Evolutionary conservation across 352 stramenopile species (phyloP).

Genomic region (Phytophthora ramorum): DNA sequence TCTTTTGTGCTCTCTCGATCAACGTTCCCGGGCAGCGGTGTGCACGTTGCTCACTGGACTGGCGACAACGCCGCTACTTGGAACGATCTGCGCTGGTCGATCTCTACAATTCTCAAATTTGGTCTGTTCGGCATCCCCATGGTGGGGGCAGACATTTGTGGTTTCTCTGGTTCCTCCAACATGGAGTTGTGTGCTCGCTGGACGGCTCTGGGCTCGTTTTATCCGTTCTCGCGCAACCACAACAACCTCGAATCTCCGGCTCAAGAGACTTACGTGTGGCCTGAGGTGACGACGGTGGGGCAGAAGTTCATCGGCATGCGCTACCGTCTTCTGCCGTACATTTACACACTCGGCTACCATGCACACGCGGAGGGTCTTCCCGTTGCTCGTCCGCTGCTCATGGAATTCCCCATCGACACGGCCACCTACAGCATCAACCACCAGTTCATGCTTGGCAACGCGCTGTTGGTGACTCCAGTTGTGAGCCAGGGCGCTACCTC

Average conservation of each 20-base stretch:
- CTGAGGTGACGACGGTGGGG: constrained; percentile 50
- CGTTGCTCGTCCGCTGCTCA: constrained; percentile 64
- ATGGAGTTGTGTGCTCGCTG: constrained; percentile 80
- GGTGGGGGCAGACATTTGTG: constrained; percentile 83
- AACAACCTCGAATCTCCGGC: constrained; percentile 62
- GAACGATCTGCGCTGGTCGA: constrained; percentile 77
- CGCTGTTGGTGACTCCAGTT: constrained; percentile 62
- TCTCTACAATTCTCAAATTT: constrained; percentile 76
- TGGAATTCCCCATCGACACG: constrained; percentile 65
- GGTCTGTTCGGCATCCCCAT: constrained; percentile 86
- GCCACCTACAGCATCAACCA: constrained; percentile 42
- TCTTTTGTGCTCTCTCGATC: constrained; percentile 80
- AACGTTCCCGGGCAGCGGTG: constrained; percentile 70
- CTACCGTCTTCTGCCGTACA: constrained; percentile 78
- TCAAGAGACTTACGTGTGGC: constrained; percentile 78
- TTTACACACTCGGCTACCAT: constrained; percentile 81
- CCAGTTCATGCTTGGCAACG: constrained; percentile 68
- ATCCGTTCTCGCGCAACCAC: constrained; percentile 85
- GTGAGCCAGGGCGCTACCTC: constrained; percentile 52
- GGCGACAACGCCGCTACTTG: constrained; percentile 83
- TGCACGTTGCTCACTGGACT: constrained; percentile 76
- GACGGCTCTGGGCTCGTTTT: constrained; percentile 78
- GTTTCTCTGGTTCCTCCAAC: constrained; percentile 63
- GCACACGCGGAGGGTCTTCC: constrained; percentile 49
- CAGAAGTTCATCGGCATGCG: constrained; percentile 72